These are phyloP conservation scores for Cutaneotrichosporon sp. DNA, from an alignment of 1,284 basidiomycete species.

Conservation along the genomic window DNA sequence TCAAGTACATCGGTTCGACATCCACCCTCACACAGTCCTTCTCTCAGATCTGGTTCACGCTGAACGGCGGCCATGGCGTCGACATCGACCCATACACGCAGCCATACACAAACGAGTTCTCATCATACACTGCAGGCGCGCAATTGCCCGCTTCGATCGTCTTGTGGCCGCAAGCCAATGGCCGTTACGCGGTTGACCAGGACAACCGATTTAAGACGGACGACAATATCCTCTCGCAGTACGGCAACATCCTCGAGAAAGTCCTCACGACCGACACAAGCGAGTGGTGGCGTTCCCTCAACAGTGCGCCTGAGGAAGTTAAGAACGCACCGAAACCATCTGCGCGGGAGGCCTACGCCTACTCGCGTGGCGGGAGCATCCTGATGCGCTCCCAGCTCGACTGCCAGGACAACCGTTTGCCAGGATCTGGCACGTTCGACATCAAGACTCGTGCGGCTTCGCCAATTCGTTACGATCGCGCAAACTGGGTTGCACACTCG, in stretches of 20 bases:
- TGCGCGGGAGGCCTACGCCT: constrained; percentile 69
- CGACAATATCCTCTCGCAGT: constrained; percentile 71
- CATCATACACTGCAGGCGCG: constrained; percentile 71
- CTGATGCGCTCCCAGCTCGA: constrained; percentile 95
- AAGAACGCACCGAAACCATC: constrained; percentile 46
- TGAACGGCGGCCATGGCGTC: constrained; percentile 58
- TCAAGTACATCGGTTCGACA: constrained; percentile 74
- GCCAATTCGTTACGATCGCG: constrained; percentile 76
- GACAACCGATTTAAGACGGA: constrained; percentile 54
- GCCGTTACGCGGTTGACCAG: constrained; percentile 75
- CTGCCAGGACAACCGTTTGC: constrained; percentile 72
- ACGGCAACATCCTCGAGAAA: constrained; percentile 86
- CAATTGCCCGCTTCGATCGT: constrained; percentile 70
- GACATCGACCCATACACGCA: constrained; percentile 60
- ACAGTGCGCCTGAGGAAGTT: constrained; percentile 48
- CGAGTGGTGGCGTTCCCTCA: constrained; percentile 64
- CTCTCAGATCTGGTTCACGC: constrained; percentile 80
- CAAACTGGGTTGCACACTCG: constrained; percentile 79
- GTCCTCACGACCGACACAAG: constrained; percentile 66
- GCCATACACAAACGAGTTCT: constrained; percentile 59
- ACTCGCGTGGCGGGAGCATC: constrained; percentile 61
- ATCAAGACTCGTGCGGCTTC: constrained; percentile 89
- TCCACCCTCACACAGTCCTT: constrained; percentile 84
- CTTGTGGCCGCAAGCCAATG: constrained; percentile 54
- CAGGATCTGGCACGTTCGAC: constrained; percentile 88